These are phyloP conservation scores for Camelina sativa DNA, from an alignment of 345 rosid genomes.

Conservation along the genomic window DNA sequence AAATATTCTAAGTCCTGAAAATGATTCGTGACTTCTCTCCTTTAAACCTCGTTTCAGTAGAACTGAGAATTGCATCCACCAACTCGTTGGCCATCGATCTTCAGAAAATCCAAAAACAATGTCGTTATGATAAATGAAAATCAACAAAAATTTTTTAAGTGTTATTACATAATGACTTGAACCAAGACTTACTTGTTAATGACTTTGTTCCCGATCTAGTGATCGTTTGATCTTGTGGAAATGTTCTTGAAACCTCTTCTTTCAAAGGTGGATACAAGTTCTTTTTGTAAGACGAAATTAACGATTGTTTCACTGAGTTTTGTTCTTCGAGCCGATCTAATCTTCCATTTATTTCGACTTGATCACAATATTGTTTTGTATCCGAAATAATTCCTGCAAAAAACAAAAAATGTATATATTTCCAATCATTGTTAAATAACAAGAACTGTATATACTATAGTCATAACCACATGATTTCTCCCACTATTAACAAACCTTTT, in stretches of 20 bases:
- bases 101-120: slow-evolving; percentile 41
- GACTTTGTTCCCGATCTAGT: slow-evolving; percentile 40
- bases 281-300: slow-evolving; percentile 66
- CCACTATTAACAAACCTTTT: slow-evolving; percentile 14
- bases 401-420: neutral
- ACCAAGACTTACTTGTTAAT: slow-evolving; percentile 46
- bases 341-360: slow-evolving; percentile 51
- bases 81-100: slow-evolving; percentile 74
- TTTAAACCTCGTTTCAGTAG: slow-evolving; percentile 69
- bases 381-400: slow-evolving; percentile 69
- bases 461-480: slow-evolving; percentile 11
- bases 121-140: neutral
- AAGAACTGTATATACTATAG: neutral
- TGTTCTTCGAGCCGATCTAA: slow-evolving; percentile 65
- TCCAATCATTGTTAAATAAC: neutral
- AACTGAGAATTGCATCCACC: slow-evolving; percentile 85
- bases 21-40: slow-evolving; percentile 88
- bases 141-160: neutral
- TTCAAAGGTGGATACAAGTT: slow-evolving; percentile 58
- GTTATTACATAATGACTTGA: neutral
- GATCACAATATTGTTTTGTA: slow-evolving; percentile 56
- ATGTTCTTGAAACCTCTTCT: slow-evolving; percentile 56
- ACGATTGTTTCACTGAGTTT: slow-evolving; percentile 61
- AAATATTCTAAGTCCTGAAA: slow-evolving; percentile 76
- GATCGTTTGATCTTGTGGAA: slow-evolving; percentile 34